Evolutionary conservation across 2,329 filamentous ascomycete species (phyloP).

Genomic region (Aaosphaeria pasadenensis): DNA sequence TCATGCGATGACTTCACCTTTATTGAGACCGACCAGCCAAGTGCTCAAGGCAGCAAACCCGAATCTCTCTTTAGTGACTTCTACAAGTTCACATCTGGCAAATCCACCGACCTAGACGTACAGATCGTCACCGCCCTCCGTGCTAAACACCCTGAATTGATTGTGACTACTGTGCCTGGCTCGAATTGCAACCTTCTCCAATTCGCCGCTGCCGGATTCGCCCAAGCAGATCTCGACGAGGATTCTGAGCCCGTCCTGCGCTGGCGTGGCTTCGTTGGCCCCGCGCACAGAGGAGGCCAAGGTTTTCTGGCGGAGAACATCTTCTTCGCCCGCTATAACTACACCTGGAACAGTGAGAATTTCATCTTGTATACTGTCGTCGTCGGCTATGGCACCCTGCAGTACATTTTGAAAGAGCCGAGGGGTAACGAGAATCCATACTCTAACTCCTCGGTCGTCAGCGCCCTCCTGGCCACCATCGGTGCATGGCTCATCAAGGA

Average conservation of each 20-base stretch:
- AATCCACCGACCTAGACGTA: constrained; percentile 37
- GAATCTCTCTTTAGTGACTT: constrained; percentile 34
- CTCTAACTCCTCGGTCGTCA: constrained; percentile 34
- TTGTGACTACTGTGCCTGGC: constrained; percentile 38
- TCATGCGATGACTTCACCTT: constrained; percentile 31
- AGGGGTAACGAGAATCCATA: constrained; percentile 25
- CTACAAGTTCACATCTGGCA: constrained; percentile 31
- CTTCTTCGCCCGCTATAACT: constrained; percentile 41
- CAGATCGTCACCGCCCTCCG: constrained; percentile 38
- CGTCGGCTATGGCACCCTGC: constrained; percentile 20
- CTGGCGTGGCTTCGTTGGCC: constrained; percentile 37
- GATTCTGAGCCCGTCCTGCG: constrained; percentile 36
- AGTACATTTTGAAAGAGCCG: constrained; percentile 42
- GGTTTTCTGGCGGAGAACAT: constrained; percentile 36
- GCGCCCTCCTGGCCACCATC: constrained; percentile 36
- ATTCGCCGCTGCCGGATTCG: constrained; percentile 43
- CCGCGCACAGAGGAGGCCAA: constrained; percentile 22
- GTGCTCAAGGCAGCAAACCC: constrained; percentile 8
- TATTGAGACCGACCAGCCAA: constrained; percentile 14
- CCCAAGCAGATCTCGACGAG: constrained; percentile 36
- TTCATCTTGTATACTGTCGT: constrained; percentile 40
- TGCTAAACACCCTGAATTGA: constrained; percentile 33
- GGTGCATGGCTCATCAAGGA: constrained; percentile 38
- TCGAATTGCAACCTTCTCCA: constrained; percentile 37
- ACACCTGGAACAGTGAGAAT: constrained; percentile 36